Conservation (phyloP, 2,329 filamentous ascomycete species). For the Fusarium fracticaudum region DNA sequence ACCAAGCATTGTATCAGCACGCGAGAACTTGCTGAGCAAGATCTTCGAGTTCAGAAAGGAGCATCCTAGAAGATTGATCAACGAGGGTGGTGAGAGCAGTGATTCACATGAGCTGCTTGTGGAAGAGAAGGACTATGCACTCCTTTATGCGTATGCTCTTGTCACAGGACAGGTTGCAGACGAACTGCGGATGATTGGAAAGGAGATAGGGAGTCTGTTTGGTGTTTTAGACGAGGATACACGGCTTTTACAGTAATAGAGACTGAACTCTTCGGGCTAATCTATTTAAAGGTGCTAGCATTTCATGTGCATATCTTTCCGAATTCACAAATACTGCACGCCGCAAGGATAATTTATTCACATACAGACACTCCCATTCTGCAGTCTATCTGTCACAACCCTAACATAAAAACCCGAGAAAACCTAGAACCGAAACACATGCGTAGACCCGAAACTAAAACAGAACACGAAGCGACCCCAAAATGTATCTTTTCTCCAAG, state of each 20-base stretch:
- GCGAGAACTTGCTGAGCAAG: slow-evolving; percentile 84
- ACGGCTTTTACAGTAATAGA: slow-evolving; percentile 23
- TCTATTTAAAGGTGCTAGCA: too few species aligned
- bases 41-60: slow-evolving; percentile 87
- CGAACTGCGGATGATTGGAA: slow-evolving; percentile 67
- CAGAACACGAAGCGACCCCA: too few species aligned
- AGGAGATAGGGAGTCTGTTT: slow-evolving; percentile 51
- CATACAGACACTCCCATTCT: too few species aligned
- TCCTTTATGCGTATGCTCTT: slow-evolving; percentile 89
- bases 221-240: slow-evolving; percentile 36
- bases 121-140: slow-evolving; percentile 84
- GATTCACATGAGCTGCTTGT: slow-evolving; percentile 47
- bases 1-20: slow-evolving; percentile 81
- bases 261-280: neutral
- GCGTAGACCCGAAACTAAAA: too few species aligned
- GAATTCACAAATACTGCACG: too few species aligned
- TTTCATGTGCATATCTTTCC: too few species aligned
- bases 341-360: too few species aligned
- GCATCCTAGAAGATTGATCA: slow-evolving; percentile 51
- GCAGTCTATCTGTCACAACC: too few species aligned
- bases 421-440: too few species aligned
- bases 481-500: too few species aligned
- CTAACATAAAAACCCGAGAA: too few species aligned
- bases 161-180: slow-evolving; percentile 74
- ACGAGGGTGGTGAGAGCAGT: slow-evolving; percentile 25